Conservation (phyloP, 2,329 filamentous ascomycete genomes). For the Lecanosticta acicola region DNA sequence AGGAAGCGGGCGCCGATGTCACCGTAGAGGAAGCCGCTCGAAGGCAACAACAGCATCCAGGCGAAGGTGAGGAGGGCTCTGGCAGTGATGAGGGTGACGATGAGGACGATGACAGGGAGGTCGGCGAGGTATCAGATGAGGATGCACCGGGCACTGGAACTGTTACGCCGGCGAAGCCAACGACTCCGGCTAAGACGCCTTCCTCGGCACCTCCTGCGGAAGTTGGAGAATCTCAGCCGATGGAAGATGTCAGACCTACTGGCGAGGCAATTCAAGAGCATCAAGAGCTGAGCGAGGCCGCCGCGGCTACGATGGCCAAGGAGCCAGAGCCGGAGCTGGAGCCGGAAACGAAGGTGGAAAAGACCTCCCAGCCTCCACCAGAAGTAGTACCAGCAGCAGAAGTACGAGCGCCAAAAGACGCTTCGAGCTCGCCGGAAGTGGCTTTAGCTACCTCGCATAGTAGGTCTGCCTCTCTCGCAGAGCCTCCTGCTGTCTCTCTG, state of each 20-base stretch:
- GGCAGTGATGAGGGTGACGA: slow-evolving; percentile 49
- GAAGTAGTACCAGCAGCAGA: slow-evolving; percentile 12
- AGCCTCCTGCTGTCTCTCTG: slow-evolving; percentile 12
- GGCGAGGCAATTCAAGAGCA: slow-evolving; percentile 2
- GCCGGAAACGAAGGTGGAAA: slow-evolving; percentile 8
- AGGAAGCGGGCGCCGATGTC: slow-evolving; percentile 32
- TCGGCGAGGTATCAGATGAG: slow-evolving; percentile 32
- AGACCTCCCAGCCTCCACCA: slow-evolving; percentile 4
- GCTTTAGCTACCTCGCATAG: slow-evolving; percentile 37
- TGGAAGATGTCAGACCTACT: slow-evolving; percentile 15
- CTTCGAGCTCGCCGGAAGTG: slow-evolving; percentile 40
- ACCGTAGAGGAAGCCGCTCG: slow-evolving; percentile 35
- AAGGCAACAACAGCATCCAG: slow-evolving; percentile 38
- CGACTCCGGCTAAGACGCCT: slow-evolving; percentile 16
- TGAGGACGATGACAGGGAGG: slow-evolving; percentile 41
- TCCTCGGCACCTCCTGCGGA: slow-evolving; percentile 4
- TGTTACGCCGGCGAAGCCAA: slow-evolving; percentile 19
- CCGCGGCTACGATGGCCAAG: no score
- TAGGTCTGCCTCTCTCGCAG: slow-evolving; percentile 32
- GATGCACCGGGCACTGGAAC: slow-evolving; percentile 22
- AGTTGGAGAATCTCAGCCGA: slow-evolving; percentile 10
- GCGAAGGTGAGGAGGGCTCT: slow-evolving; percentile 42
- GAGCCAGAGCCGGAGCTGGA: slow-evolving; percentile 3
- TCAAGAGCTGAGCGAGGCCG: slow-evolving; percentile 6
- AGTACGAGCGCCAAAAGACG: slow-evolving; percentile 21